Percentiles rank a stretch among this genome's conserved stretches.
Conservation (phyloP, 192 early-diverging fungal genomes). For the Podila epigama region DNA sequence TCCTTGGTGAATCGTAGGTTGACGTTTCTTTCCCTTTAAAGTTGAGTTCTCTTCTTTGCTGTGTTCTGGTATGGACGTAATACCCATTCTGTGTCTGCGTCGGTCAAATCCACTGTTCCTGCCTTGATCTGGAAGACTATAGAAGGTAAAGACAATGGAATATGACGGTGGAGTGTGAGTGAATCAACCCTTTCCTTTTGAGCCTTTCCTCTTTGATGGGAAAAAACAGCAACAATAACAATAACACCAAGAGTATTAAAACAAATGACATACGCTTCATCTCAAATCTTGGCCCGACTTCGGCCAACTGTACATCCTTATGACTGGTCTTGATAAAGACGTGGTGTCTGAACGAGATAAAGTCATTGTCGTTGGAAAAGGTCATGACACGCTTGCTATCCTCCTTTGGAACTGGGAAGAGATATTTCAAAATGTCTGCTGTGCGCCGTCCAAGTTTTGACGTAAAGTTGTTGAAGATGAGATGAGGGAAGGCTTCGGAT, state of each 20-base stretch:
- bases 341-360: slow-evolving; percentile 97
- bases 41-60: slow-evolving; percentile 79
- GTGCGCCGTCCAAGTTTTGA: slow-evolving; percentile 86
- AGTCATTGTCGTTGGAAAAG: slow-evolving; percentile 96
- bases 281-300: slow-evolving; percentile 98
- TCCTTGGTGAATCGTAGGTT: too few species aligned
- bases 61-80: slow-evolving; percentile 90
- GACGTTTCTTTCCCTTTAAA: slow-evolving; percentile 52
- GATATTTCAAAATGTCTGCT: slow-evolving; percentile 83
- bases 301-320: slow-evolving; percentile 92
- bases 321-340: slow-evolving; percentile 90
- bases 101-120: slow-evolving; percentile 92
- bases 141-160: not conserved
- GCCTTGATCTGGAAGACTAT: slow-evolving; percentile 94
- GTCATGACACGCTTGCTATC: slow-evolving; percentile 98
- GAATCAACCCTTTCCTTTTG: not conserved
- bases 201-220: too few species aligned
- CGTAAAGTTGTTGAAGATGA: slow-evolving; percentile 96
- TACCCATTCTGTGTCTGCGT: slow-evolving; percentile 98
- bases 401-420: slow-evolving; percentile 97
- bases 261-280: slow-evolving; percentile 79
- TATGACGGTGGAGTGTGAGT: not conserved
- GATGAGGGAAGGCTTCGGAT: slow-evolving; percentile 96
- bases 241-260: too few species aligned
- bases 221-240: not conserved